A percentile compares a stretch with the other conserved stretches of the same genome.
phyloP scores from a whole-genome alignment of 352 stramenopile genomes.

The Aphanomyces cochlioides region DNA sequence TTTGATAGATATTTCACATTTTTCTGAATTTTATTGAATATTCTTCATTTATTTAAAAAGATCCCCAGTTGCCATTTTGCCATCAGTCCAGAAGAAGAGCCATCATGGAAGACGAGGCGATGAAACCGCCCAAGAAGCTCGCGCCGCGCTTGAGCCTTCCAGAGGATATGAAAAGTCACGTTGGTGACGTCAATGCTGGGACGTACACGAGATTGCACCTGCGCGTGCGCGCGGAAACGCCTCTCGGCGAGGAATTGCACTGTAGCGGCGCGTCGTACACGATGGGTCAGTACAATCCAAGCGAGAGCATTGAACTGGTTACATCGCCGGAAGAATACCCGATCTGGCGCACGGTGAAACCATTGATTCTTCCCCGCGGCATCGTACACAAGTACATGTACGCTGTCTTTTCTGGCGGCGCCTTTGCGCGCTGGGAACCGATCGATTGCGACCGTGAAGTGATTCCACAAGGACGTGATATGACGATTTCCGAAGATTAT shows the following conservation, averaged over 20 bases:
- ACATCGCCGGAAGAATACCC: slow-evolving; percentile 96
- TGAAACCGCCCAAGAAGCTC: not conserved
- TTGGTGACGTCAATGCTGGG: slow-evolving; percentile 69
- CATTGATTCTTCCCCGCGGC: slow-evolving; percentile 87
- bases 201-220: slow-evolving; percentile 81
- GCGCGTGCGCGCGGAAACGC: slow-evolving; percentile 59
- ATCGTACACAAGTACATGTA: slow-evolving; percentile 90
- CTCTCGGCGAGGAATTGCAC: slow-evolving; percentile 71
- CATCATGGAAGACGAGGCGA: too few species aligned
- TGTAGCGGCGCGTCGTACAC: slow-evolving; percentile 77
- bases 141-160: slow-evolving; percentile 14
- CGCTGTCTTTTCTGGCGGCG: slow-evolving; percentile 78
- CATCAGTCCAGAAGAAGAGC: too few species aligned
- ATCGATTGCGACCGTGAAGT: slow-evolving; percentile 69
- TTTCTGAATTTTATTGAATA: too few species aligned
- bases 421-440: slow-evolving; percentile 79
- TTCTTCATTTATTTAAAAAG: too few species aligned
- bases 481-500: slow-evolving; percentile 75
- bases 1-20: too few species aligned
- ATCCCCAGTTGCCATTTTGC: too few species aligned
- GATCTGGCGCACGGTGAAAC: slow-evolving; percentile 92
- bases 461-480: slow-evolving; percentile 71
- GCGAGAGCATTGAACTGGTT: slow-evolving; percentile 90
- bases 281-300: slow-evolving; percentile 86
- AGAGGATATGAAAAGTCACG: slow-evolving; percentile 19